Conservation (phyloP, 1,139 yeast species). For the Hemisphaericaspora subhashii region DNA sequence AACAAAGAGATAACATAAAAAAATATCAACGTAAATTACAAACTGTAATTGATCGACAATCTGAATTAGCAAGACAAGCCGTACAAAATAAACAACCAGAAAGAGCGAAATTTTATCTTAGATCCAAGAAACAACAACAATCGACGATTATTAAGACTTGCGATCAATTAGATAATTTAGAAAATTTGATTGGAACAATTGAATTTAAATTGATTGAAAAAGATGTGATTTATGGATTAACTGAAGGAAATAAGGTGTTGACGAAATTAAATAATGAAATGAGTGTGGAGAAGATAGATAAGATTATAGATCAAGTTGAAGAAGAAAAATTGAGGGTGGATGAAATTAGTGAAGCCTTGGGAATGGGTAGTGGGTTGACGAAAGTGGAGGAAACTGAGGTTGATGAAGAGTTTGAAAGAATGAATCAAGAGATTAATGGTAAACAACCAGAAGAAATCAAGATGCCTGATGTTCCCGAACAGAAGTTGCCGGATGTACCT, state of each 20-base stretch:
- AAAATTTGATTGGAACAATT: conserved; percentile 68
- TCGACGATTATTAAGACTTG: conserved; percentile 66
- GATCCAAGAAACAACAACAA: conserved; percentile 81
- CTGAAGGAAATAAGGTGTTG: conserved; percentile 76
- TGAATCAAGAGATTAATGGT: conserved; percentile 46
- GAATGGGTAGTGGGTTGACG: conserved; percentile 44
- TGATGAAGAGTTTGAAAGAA: conserved; percentile 56
- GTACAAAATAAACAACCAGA: conserved; percentile 52
- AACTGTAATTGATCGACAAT: conserved; percentile 56
- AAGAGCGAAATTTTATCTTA: conserved; percentile 68
- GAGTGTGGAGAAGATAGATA: conserved; percentile 77
- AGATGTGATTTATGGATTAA: conserved; percentile 76
- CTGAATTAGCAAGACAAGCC: conserved; percentile 57
- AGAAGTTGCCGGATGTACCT: conserved; percentile 23
- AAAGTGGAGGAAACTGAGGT: conserved; percentile 64
- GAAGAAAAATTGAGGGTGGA: conserved; percentile 81
- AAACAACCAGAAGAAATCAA: conserved; percentile 5
- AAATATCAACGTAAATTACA: conserved; percentile 69
- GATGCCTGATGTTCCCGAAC: conserved; percentile 22
- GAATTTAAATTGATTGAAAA: conserved; percentile 88
- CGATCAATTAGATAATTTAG: conserved; percentile 75
- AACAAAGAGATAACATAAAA: conserved; percentile 81
- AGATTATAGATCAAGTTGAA: conserved; percentile 78
- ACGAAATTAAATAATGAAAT: conserved; percentile 74
- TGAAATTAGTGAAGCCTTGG: conserved; percentile 53